Evolutionary conservation across 768 basidiomycete genomes (phyloP).

Genomic region (Filobasidium wieringae): DNA sequence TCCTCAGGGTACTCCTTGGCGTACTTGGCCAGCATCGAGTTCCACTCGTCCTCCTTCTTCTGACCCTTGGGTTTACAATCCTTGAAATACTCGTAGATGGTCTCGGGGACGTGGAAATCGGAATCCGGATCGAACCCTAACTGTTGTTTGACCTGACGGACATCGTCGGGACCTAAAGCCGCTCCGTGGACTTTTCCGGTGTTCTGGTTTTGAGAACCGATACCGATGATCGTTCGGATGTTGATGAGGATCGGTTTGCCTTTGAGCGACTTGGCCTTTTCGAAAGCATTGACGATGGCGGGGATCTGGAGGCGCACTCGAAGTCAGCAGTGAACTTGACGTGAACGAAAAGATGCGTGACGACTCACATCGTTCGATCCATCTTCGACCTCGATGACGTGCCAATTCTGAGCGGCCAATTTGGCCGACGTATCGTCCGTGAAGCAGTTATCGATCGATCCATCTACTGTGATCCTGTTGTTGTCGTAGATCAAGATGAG

Average conservation of each 20-base stretch:
- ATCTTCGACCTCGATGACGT: constrained; percentile 34
- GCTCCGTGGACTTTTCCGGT: constrained; percentile 33
- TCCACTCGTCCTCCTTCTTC: constrained; percentile 27
- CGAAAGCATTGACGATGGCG: constrained; percentile 28
- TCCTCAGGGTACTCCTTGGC: constrained; percentile 20
- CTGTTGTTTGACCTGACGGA: constrained; percentile 28
- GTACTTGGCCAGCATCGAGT: constrained; percentile 22
- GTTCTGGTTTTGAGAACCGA: constrained; percentile 28
- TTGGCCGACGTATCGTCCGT: constrained; percentile 37
- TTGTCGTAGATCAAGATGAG: constrained; percentile 37
- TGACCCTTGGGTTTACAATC: constrained; percentile 23
- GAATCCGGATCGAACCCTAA: constrained; percentile 32
- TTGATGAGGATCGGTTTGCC: constrained; percentile 36
- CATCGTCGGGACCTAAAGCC: constrained; percentile 34
- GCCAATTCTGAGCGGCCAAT: constrained; percentile 28
- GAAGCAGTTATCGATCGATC: constrained; percentile 33
- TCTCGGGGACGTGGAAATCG: constrained; percentile 26
- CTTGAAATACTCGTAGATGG: constrained; percentile 33
- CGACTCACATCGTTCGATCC: constrained; percentile 32
- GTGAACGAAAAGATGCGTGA: background rate
- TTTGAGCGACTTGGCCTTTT: constrained; percentile 26
- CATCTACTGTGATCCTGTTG: constrained; percentile 35
- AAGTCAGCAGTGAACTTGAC: background rate
- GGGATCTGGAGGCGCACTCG: constrained; percentile 17
- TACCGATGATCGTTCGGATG: constrained; percentile 35